Base-by-base conservation (phyloP, 1,284 basidiomycete species). In the Cutaneotrichosporon daszewskae region DNA sequence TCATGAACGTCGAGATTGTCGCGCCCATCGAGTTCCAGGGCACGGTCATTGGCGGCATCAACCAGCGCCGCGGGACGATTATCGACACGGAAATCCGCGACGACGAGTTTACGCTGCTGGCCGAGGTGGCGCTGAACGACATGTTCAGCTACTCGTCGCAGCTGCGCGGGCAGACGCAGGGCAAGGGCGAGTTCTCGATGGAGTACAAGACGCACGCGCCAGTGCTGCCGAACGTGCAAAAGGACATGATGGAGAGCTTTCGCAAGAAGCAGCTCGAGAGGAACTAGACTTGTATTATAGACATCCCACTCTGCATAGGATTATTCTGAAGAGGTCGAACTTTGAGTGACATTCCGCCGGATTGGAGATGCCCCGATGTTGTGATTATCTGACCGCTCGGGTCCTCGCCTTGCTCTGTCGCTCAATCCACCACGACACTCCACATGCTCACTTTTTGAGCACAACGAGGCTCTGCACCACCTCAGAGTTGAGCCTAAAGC, bases 131-230 rank as follows among this genome's bases (percentile, higher is more conserved):
- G 9, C 72, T 98, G 69, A 97, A 94, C 71, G 94, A 98, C 64
- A 98, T 99, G 95, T 98, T 98, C 68, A 94, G 94, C 24, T 98
- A 94, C 68, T 91, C 88, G 22, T 87, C 82, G 62, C 85, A 87
- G 59, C 75, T 98, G 40, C 82, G 95, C 49, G 94, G 94, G 5
- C 81, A 83, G 54, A 98, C 94, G 0, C 94, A 98, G 74, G 90
- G 91, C 62, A 96, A 96, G 75, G 90, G 85, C 73, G 87, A 91
- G 72, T 94, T 92, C 66, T 87, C 85, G 53, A 96, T 96, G 91
- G 90, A 94, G 70, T 95, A 94, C 72, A 88, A 87, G 81, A 78
- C 72, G 26, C 87, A 96, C 64, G 74, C 80, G 66, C 86, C 90
- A 12, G 91, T 95, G n/a, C 74, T 96, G 60, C 85, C 87, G 17